These are phyloP conservation scores for Macrophomina phaseolina DNA, from an alignment of 2,329 filamentous ascomycete species.

Conservation along the genomic window DNA sequence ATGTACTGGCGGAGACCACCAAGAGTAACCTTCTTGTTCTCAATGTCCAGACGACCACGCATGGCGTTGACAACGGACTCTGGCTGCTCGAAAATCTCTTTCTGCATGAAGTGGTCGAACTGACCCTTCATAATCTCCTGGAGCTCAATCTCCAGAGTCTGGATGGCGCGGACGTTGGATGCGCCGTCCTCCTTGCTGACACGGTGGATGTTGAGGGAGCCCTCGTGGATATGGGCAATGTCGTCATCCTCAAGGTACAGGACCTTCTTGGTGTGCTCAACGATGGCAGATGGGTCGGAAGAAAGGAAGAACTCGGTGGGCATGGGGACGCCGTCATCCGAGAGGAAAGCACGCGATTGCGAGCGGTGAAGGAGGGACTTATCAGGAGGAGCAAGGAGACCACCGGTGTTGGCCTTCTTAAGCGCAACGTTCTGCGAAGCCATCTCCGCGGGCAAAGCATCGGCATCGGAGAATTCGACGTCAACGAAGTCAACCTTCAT, in stretches of 20 bases:
- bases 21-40: constrained; percentile 93
- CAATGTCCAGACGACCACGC: constrained; percentile 94
- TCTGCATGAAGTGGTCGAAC: constrained; percentile 99
- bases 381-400: constrained; percentile 81
- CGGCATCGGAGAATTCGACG: constrained; percentile 89
- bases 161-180: constrained; percentile 96
- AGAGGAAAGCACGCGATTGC: constrained; percentile 98
- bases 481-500: constrained; percentile 99
- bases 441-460: constrained; percentile 84
- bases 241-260: constrained; percentile 99
- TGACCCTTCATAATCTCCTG: constrained; percentile 99
- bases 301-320: constrained; percentile 99
- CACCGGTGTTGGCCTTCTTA: constrained; percentile 70
- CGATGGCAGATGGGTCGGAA: constrained; percentile 95
- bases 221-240: constrained; percentile 99
- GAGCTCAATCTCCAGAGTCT: constrained; percentile 97
- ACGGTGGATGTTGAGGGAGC: constrained; percentile 98
- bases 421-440: constrained; percentile 96
- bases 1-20: constrained; percentile 97
- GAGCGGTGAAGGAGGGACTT: constrained; percentile 98
- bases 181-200: constrained; percentile 95
- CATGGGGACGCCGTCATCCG: constrained; percentile 96
- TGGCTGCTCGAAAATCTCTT: constrained; percentile 99
- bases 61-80: constrained; percentile 99
- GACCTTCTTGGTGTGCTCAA: constrained; percentile 99